Conservation (phyloP, 768 basidiomycete species). For the Lactifluus echinatus region DNA sequence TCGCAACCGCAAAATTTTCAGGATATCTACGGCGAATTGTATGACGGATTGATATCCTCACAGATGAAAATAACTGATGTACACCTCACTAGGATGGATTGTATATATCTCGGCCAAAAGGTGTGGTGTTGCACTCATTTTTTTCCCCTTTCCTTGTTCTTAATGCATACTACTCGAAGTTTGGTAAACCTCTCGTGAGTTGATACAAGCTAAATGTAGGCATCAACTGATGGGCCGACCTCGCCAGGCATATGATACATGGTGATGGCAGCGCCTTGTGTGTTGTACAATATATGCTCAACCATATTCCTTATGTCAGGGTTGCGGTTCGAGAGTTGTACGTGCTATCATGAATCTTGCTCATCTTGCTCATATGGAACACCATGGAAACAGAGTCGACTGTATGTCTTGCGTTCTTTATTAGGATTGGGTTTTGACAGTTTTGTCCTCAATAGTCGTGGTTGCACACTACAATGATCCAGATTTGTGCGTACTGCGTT, state of each 20-base stretch:
- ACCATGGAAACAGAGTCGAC: constrained; percentile 51
- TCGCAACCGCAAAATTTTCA: constrained; percentile 25
- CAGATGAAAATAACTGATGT: neutral
- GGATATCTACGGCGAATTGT: constrained; percentile 98
- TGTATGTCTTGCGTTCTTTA: neutral
- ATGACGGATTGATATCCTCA: constrained; percentile 20
- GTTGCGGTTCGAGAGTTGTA: constrained; percentile 51
- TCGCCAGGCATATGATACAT: constrained; percentile 48
- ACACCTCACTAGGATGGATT: constrained; percentile 62
- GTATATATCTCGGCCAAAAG: constrained; percentile 95
- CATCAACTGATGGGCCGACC: neutral
- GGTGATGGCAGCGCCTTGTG: constrained; percentile 27
- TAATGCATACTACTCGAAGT: constrained; percentile 32
- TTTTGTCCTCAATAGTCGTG: constrained; percentile 41
- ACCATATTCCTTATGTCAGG: constrained; percentile 13
- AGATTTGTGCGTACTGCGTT: constrained; percentile 55
- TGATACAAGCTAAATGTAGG: neutral
- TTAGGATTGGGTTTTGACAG: neutral
- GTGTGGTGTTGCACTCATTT: constrained; percentile 28
- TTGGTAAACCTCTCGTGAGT: constrained; percentile 66
- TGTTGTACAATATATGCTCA: neutral
- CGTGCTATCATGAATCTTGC: constrained; percentile 26
- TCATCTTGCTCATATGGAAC: neutral
- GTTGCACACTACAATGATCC: constrained; percentile 62
- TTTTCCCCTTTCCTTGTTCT: neutral